Evolutionary conservation across 805 yeast genomes (phyloP).

Genomic region (Metschnikowia orientalis): DNA sequence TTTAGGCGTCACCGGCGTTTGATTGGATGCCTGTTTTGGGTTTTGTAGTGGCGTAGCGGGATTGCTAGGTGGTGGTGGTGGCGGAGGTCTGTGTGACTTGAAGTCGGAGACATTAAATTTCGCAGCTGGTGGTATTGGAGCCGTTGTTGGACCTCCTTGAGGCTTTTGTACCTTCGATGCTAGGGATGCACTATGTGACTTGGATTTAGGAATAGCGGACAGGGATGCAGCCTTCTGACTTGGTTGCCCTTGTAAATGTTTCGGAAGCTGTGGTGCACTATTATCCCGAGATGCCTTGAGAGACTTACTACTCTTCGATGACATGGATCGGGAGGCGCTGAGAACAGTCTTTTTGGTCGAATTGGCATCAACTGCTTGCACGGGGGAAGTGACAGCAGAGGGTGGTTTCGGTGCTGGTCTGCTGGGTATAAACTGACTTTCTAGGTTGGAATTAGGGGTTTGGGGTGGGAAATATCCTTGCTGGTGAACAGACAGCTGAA

Average conservation of each 20-base stretch:
- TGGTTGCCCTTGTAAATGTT: slow-evolving; percentile 1
- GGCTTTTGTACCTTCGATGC: slow-evolving; percentile 24
- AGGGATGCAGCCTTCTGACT: background rate
- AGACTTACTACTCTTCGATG: slow-evolving; percentile 35
- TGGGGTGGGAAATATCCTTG: background rate
- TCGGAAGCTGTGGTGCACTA: slow-evolving; percentile 19
- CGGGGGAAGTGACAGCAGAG: background rate
- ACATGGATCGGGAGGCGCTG: slow-evolving; percentile 25
- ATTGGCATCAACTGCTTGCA: background rate
- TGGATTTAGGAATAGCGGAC: slow-evolving; percentile 34
- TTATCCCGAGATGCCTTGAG: slow-evolving; percentile 11
- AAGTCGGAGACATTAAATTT: slow-evolving; percentile 27
- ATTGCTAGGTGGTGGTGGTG: slow-evolving; percentile 34
- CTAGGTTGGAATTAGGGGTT: slow-evolving; percentile 14
- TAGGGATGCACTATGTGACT: slow-evolving; percentile 38
- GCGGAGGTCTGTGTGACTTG: slow-evolving; percentile 37
- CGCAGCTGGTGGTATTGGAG: slow-evolving; percentile 32
- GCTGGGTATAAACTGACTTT: slow-evolving; percentile 53
- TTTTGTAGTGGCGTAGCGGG: slow-evolving; percentile 5
- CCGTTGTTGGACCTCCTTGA: slow-evolving; percentile 30
- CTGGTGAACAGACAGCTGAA: slow-evolving; percentile 2
- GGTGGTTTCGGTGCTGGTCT: slow-evolving; percentile 68
- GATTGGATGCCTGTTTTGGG: slow-evolving; percentile 1
- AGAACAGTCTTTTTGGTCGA: background rate
- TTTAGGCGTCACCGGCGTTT: slow-evolving; percentile 6